Evolutionary conservation across 306 rosid genomes (phyloP).

Genomic region (Sicyos baderoa): DNA sequence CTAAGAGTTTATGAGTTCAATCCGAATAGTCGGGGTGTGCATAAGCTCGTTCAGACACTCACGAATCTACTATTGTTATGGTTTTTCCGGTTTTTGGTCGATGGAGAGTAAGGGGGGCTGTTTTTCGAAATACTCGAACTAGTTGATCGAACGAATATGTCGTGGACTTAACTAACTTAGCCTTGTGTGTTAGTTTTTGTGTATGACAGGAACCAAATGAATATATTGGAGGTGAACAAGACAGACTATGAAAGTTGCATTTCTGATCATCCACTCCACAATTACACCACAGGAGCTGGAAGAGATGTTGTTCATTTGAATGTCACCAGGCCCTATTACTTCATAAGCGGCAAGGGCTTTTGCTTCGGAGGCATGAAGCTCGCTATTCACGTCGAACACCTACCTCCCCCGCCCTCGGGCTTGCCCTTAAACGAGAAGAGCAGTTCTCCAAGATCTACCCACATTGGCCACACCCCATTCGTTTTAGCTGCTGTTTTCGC

Average conservation of each 20-base stretch:
- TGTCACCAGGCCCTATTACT: conserved; percentile 60
- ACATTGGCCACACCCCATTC: conserved; percentile 19
- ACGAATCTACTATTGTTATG: too few relatives aligned
- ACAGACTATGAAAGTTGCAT: conserved; percentile 61
- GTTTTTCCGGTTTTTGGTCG: too few relatives aligned
- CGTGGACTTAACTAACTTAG: background rate
- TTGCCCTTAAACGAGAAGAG: conserved; percentile 30
- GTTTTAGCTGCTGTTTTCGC: conserved; percentile 49
- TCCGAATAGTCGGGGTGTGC: too few relatives aligned
- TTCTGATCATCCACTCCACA: conserved; percentile 60
- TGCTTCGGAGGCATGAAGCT: conserved; percentile 88
- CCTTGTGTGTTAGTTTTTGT: conserved; percentile 51
- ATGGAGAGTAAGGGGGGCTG: too few relatives aligned
- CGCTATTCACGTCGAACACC: conserved; percentile 52
- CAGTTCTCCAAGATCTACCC: conserved; percentile 24
- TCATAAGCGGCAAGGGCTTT: conserved; percentile 78
- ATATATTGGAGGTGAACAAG: conserved; percentile 81
- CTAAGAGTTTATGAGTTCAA: too few relatives aligned
- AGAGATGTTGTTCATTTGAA: conserved; percentile 86
- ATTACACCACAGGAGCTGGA: conserved; percentile 87
- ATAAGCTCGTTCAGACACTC: too few relatives aligned
- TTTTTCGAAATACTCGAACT: background rate
- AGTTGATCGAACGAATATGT: background rate
- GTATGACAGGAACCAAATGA: conserved; percentile 81
- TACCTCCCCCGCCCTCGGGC: conserved; percentile 60